Evolutionary conservation across 2,329 filamentous ascomycete species (phyloP), one percentile per base, ranked within the genome.

Genomic region (Cladosporium colombiae): DNA sequence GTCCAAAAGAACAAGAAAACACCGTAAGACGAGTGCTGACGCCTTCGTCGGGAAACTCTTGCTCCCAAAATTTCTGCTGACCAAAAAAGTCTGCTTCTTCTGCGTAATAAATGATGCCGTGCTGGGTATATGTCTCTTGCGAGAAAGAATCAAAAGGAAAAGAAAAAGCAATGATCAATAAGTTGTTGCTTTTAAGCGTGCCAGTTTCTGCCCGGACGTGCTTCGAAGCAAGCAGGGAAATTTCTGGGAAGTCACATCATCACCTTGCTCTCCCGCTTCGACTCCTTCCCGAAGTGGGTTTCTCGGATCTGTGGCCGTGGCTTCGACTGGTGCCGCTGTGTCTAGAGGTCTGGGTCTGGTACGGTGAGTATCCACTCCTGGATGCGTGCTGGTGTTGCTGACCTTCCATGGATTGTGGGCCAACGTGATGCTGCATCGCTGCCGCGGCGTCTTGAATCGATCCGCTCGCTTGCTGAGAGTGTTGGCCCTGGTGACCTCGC

Each of bases 381-480:
- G 61, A 62, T 61, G 66, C 40, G 65, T 65, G 68, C 55, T 69
- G 67, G 25, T 67, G 69, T 55, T 67, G 68, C 35, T 69, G 67
- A 27, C 37, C 58, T 35, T 64, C 66, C n/a, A 62, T 58, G 10
- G 58, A n/a, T 21, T 61, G 59, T 18, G 50, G 64, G 35, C 62
- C 63, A 18, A 64, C 60, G 23, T 66, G 65, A 13, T 68, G 69
- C 14, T 65, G 66, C 11, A 59, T 35, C 25, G 11, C 40, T 3
- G 59, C 11, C 62, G 67, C 29, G 64, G 66, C 18, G 40, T 69
- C 62, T 25, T 68, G 44, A 16, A 14, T 16, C 33, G n/a, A 31
- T 4, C 53, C 13, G 16, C n/a, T 16, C 14, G 31, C 11, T 18
- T 40, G 55, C 29, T 31, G 27, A 18, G 52, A 16, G 10, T 14